Percentiles rank a stretch among this genome's conserved stretches.
Conservation (phyloP, 2,329 filamentous ascomycete genomes). For the Penicillium sp. region DNA sequence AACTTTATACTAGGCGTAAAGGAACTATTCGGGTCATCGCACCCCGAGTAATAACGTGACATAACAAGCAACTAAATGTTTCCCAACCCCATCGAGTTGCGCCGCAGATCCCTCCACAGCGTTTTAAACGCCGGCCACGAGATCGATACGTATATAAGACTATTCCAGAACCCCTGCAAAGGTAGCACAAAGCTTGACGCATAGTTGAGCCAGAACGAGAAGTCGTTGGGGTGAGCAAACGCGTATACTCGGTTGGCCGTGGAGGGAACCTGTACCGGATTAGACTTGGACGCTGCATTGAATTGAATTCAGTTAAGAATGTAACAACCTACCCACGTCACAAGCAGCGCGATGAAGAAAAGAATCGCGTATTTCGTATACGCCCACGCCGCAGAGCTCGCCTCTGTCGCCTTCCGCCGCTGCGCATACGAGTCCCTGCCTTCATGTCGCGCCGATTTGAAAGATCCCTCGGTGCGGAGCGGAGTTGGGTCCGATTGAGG, state of each 20-base stretch:
- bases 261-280: conserved; percentile 56
- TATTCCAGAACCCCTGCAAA: conserved; percentile 81
- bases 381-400: conserved; percentile 37
- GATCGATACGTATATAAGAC: conserved; percentile 69
- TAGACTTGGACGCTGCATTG: background rate
- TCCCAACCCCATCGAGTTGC: too few relatives aligned
- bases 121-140: conserved; percentile 62
- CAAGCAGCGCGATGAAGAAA: conserved; percentile 41
- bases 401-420: conserved; percentile 22
- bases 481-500: too few relatives aligned
- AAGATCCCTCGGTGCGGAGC: background rate
- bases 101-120: background rate
- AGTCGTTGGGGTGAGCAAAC: conserved; percentile 55
- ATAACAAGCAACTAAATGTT: too few relatives aligned
- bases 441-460: background rate
- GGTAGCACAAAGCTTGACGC: conserved; percentile 72
- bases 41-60: too few relatives aligned
- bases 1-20: too few relatives aligned
- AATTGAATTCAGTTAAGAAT: background rate
- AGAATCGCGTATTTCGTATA: conserved; percentile 42
- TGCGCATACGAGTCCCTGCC: conserved; percentile 8
- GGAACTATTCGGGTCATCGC: too few relatives aligned
- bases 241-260: conserved; percentile 76
- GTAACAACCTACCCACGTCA: conserved; percentile 37
- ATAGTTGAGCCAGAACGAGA: conserved; percentile 62